Conservation (phyloP, 140 eudicot species). For the Bidens hawaiensis region DNA sequence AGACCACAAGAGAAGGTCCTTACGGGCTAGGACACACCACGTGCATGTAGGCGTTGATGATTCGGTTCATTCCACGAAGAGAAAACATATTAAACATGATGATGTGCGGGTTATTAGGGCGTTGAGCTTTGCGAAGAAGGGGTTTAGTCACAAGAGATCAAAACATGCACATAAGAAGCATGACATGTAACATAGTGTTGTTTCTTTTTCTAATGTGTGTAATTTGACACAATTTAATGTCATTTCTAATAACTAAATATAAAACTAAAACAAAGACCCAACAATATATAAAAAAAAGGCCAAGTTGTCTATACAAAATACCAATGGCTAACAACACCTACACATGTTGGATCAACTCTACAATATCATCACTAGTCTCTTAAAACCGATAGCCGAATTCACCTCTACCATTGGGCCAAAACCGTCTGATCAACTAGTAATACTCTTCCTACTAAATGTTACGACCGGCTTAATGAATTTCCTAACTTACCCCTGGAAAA, state of each 20-base stretch:
- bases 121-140: constrained; percentile 25
- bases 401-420: neutral
- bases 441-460: constrained; percentile 3
- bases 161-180: constrained; percentile 1
- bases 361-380: constrained; percentile 6
- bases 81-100: constrained; percentile 24
- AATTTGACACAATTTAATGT: neutral
- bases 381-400: neutral
- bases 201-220: neutral
- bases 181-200: neutral
- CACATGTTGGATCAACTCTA: constrained; percentile 16
- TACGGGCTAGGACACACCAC: constrained; percentile 33
- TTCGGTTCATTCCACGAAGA: constrained; percentile 16
- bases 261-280: neutral
- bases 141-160: constrained; percentile 24
- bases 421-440: constrained; percentile 3
- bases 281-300: neutral
- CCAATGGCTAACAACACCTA: no score
- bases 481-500: constrained; percentile 13
- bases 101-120: constrained; percentile 28
- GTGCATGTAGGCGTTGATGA: constrained; percentile 34
- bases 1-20: constrained; percentile 26
- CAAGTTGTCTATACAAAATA: constrained; percentile 7
- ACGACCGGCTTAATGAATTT: neutral
- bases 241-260: neutral